Conservation (phyloP, 2,329 filamentous ascomycete genomes). For the Apiospora arundinis region DNA sequence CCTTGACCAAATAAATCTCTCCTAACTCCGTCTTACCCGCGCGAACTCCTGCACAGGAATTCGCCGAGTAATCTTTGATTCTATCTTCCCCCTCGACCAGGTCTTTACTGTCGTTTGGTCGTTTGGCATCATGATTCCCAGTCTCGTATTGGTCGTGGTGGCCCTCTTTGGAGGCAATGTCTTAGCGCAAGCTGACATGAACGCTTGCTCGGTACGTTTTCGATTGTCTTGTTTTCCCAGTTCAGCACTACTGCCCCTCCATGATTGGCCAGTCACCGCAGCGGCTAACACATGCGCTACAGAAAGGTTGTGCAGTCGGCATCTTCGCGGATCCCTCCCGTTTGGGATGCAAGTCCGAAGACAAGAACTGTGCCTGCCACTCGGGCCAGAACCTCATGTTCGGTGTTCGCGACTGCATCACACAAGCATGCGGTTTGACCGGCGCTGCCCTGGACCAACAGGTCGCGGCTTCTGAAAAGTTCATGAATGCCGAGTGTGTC, state of each 20-base stretch:
- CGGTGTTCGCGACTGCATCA: conserved; percentile 26
- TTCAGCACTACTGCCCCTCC: background rate
- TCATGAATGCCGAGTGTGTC: background rate
- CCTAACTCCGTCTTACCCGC: background rate
- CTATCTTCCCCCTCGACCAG: background rate
- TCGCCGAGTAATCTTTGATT: background rate
- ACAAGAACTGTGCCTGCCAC: conserved; percentile 24
- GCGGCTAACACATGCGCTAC: conserved; percentile 13
- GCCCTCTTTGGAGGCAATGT: conserved; percentile 12
- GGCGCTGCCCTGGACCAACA: conserved; percentile 17
- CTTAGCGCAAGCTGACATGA: background rate
- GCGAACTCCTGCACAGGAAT: background rate
- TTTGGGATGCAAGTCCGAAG: conserved; percentile 20
- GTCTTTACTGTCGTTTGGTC: background rate
- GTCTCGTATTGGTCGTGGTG: background rate
- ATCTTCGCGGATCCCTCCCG: conserved; percentile 23
- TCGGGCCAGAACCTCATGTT: conserved; percentile 20
- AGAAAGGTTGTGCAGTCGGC: conserved; percentile 24
- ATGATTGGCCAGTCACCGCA: background rate
- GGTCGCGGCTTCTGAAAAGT: background rate
- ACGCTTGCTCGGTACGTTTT: conserved; percentile 18
- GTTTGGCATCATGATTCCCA: conserved; percentile 7
- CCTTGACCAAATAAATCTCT: background rate
- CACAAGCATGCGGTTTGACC: conserved; percentile 22
- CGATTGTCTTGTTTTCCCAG: background rate